Base-by-base conservation (phyloP, 1,139 yeast genomes). In the Taphrina wiesneri region DNA sequence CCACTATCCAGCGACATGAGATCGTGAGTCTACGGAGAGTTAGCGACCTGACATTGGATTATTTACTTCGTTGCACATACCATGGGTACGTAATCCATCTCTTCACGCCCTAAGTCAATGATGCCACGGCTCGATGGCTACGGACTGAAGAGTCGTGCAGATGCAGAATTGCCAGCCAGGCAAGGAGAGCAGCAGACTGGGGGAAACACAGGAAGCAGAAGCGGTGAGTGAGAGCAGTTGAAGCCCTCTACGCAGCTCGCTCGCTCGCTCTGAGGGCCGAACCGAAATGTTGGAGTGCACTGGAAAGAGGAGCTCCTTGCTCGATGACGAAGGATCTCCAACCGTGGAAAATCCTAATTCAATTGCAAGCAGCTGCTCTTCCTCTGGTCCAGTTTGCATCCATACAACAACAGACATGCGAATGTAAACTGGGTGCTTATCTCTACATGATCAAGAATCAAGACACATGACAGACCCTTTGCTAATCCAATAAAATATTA, bases 1-100 rank as follows among this genome's bases (percentile, higher is more conserved):
- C 54, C 54, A 6, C 34, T 34, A 30, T 43, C 64, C 52, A 60
- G 41, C 19, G 56, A 60, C 57, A 51, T 60, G 43, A 51, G 46
- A n/a, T 60, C 64, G 41, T 54, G 59, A 7, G 47, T 25, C 59
- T 54, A 54, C 28, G n/a, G 15, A 34, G 17, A 5, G 6, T 39
- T 39, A 39, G 45, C 15, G n/a, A 13, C 7, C 45, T 15, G 23
- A 11, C 13, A 11, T 19, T 32, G 36, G 9, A 11, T 11, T 11
- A 4, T 11, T 4, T 32, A 32, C 36, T 32, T 32, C 36, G 36
- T 7, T 39, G 43, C 19, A 28, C 54, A 28, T 26, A 49, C 54
- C 54, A 49, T 49, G 19, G 54, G 54, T 11, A 49, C 54, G 54
- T 49, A 49, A 17, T 49, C 54, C 54, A 49, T 49, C 28, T 21